Conservation (phyloP, 345 rosid genomes). For the Adansonia digitata region DNA sequence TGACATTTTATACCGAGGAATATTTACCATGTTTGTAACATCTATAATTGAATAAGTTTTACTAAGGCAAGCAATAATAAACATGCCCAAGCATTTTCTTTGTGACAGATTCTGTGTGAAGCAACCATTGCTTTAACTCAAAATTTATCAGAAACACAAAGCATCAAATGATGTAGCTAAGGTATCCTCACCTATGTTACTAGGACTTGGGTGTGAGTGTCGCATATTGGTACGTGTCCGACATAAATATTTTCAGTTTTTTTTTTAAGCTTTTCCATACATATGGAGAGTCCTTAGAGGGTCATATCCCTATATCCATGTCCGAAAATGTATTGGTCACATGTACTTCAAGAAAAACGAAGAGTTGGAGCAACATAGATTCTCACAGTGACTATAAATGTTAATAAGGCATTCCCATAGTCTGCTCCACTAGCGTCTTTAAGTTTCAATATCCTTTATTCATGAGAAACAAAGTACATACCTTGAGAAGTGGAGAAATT, state of each 20-base stretch:
- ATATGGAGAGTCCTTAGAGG: too few species aligned
- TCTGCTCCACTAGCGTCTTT: background rate
- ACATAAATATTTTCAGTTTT: too few species aligned
- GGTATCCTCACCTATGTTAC: background rate
- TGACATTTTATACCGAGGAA: background rate
- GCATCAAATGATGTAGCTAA: background rate
- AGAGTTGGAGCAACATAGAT: background rate
- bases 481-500: constrained; percentile 74
- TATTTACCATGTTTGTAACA: background rate
- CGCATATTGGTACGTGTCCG: too few species aligned
- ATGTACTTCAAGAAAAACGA: too few species aligned
- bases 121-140: background rate
- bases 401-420: background rate
- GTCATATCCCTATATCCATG: too few species aligned
- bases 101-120: background rate
- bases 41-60: background rate
- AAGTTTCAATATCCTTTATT: constrained; percentile 11
- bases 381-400: background rate
- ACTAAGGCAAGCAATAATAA: background rate
- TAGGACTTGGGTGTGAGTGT: too few species aligned
- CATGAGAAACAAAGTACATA: constrained; percentile 15
- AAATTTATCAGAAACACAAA: background rate
- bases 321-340: too few species aligned
- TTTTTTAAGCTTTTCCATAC: too few species aligned
- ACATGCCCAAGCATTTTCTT: background rate